Percentiles rank a stretch among this genome's conserved stretches.
Evolutionary conservation across 148 eudicot genomes (phyloP).

Genomic region (Cornus kousa): DNA sequence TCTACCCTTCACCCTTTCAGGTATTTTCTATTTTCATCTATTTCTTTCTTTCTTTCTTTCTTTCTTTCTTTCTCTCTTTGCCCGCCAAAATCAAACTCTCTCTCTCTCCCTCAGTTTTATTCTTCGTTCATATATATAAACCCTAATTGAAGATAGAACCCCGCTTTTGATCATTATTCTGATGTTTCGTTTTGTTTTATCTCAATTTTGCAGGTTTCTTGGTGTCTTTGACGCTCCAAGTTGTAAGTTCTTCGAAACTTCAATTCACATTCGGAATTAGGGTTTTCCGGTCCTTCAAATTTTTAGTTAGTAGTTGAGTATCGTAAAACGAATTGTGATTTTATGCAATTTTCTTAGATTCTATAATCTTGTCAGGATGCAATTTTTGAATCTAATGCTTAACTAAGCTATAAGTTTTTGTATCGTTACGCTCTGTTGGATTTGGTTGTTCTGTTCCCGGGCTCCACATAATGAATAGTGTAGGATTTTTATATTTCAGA

Average conservation of each 20-base stretch:
- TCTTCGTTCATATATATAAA: background rate
- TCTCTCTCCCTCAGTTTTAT: conserved; percentile 1
- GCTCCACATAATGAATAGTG: background rate
- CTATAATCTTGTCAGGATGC: background rate
- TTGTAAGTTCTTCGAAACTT: background rate
- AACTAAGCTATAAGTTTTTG: background rate
- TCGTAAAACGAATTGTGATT: background rate
- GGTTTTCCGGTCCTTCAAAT: conserved; percentile 1
- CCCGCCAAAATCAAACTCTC: conserved; percentile 16
- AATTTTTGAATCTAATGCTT: background rate
- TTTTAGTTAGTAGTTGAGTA: background rate
- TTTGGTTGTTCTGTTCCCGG: background rate
- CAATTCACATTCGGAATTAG: background rate
- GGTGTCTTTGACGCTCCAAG: background rate
- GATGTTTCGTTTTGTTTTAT: background rate
- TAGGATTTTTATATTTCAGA: background rate
- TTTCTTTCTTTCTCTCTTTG: background rate
- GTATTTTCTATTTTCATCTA: background rate
- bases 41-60: background rate
- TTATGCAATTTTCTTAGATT: background rate
- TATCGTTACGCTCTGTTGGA: background rate
- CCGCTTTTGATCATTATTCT: background rate
- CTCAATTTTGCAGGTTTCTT: conserved; percentile 8
- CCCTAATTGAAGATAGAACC: background rate
- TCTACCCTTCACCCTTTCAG: conserved; percentile 8